phyloP scores from a whole-genome alignment of 208 protist species.

The Crithidia acanthocephali region DNA sequence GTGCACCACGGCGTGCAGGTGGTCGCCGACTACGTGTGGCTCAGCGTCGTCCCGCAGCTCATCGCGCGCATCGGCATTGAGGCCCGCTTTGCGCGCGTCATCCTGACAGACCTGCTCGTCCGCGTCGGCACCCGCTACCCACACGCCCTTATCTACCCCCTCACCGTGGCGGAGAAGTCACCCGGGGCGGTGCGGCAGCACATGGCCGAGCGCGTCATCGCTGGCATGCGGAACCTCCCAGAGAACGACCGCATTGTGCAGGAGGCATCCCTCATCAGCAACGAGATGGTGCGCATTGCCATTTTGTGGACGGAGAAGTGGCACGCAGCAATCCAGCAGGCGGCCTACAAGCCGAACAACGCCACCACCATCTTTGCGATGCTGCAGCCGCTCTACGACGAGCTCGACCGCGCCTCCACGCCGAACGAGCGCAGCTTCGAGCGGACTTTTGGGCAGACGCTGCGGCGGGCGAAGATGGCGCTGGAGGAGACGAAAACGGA shows the following conservation, averaged over 20 bases:
- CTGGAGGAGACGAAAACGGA: conserved; percentile 63
- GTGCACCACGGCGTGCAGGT: conserved; percentile 93
- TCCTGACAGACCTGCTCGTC: conserved; percentile 95
- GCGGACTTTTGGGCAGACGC: conserved; percentile 69
- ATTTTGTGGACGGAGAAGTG: conserved; percentile 98
- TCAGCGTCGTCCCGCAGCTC: conserved; percentile 99
- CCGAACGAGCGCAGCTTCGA: conserved; percentile 96
- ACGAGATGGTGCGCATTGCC: conserved; percentile 99
- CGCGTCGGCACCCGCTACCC: conserved; percentile 97
- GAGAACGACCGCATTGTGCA: conserved; percentile 85
- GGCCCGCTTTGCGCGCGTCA: conserved; percentile 78
- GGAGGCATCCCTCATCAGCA: conserved; percentile 97
- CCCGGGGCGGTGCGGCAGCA: conserved; percentile 70
- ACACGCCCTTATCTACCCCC: conserved; percentile 99
- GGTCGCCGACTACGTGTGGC: conserved; percentile 97
- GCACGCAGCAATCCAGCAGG: conserved; percentile 96
- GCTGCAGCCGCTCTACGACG: conserved; percentile 96
- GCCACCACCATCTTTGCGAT: conserved; percentile 90
- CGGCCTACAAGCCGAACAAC: conserved; percentile 95
- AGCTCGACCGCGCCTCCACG: conserved; percentile 93
- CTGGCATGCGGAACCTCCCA: conserved; percentile 65
- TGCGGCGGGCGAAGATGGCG: conserved; percentile 61
- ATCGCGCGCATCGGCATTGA: conserved; percentile 98
- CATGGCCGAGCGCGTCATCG: conserved; percentile 86
- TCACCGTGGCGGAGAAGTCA: conserved; percentile 97